Percentiles rank a stretch among this genome's conserved stretches.
Conservation (phyloP, 495 filamentous ascomycete species). For the Rostrohypoxylon terebratum region DNA sequence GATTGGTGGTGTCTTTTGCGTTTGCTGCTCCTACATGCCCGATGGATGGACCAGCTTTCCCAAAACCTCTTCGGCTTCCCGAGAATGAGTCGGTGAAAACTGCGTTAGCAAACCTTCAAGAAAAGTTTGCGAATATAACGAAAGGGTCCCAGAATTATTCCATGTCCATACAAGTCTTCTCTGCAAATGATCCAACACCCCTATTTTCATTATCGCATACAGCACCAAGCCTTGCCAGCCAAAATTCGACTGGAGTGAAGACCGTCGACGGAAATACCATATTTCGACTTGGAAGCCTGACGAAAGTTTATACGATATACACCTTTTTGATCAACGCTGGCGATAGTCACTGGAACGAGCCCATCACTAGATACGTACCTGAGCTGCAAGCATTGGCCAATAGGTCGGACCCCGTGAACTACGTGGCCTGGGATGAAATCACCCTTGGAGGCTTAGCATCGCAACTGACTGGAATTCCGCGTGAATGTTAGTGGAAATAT, state of each 20-base stretch:
- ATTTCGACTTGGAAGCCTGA: slow-evolving; percentile 63
- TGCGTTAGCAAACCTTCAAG: slow-evolving; percentile 54
- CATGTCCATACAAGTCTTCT: slow-evolving; percentile 63
- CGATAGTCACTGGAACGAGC: slow-evolving; percentile 53
- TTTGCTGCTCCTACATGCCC: slow-evolving; percentile 57
- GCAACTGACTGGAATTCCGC: slow-evolving; percentile 64
- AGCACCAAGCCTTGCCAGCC: slow-evolving; percentile 52
- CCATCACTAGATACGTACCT: slow-evolving; percentile 65
- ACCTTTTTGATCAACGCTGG: slow-evolving; percentile 56
- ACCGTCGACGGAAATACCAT: slow-evolving; percentile 60
- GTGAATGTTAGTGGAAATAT: slow-evolving; percentile 52
- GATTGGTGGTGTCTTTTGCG: slow-evolving; percentile 22
- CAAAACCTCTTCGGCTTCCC: slow-evolving; percentile 55
- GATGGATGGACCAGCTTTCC: slow-evolving; percentile 62
- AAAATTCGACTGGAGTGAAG: slow-evolving; percentile 55
- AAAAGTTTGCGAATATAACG: slow-evolving; percentile 44
- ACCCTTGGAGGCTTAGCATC: slow-evolving; percentile 67
- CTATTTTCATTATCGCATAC: slow-evolving; percentile 63
- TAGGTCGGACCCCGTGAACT: slow-evolving; percentile 48
- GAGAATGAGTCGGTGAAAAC: slow-evolving; percentile 47
- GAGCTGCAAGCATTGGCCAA: slow-evolving; percentile 60
- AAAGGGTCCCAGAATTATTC: slow-evolving; percentile 56
- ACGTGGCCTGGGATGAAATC: slow-evolving; percentile 64
- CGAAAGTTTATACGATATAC: slow-evolving; percentile 64
- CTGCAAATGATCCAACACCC: slow-evolving; percentile 54